Evolutionary conservation across 1,284 basidiomycete species (phyloP), one percentile per base, ranked within the genome.

Genomic region (Wallemia mellicola): DNA sequence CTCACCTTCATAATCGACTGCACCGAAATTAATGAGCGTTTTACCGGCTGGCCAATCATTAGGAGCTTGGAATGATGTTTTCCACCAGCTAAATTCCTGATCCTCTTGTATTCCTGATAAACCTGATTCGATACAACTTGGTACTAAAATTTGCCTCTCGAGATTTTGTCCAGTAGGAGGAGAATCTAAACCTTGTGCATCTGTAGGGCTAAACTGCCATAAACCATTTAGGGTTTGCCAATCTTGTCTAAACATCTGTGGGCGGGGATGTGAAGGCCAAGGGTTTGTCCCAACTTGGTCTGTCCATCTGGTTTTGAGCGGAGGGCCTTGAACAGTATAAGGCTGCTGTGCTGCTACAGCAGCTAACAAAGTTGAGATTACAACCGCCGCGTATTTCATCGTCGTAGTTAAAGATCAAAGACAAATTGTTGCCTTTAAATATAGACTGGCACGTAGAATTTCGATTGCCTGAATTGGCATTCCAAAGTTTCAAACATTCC

Each of bases 161-260:
- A 57, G 55, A 24, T 17, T 57, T 25, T 57, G 55, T 14, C 27
- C 27, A 25, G 27, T 27, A 24, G 55, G 55, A 28, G 55, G 55
- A 3, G 24, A 26, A 25, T 57, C 55, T 9, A 27, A n/a, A 2
- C 25, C 24, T 9, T 15, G 7, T 2, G 11, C 55, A 22, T 48
- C 38, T 48, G 38, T 48, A 3, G 55, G 55, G 15, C 55, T 26
- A 25, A 57, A 57, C 24, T 57, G 55, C 55, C 55, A 57, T 14
- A 57, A 17, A 26, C 55, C 55, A 25, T 57, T 57, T 7, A 57
- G 55, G 5, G 55, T 57, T 24, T 57, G 55, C 55, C 55, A 57
- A 2, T 26, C 24, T n/a, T 19, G 24, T 26, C 55, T 26, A 25
- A 27, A 57, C 55, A 57, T 26, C 22, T 57, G 55, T 5, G 55